Base-by-base conservation (phyloP, 2,329 filamentous ascomycete genomes). In the Pyrenochaeta sp. region DNA sequence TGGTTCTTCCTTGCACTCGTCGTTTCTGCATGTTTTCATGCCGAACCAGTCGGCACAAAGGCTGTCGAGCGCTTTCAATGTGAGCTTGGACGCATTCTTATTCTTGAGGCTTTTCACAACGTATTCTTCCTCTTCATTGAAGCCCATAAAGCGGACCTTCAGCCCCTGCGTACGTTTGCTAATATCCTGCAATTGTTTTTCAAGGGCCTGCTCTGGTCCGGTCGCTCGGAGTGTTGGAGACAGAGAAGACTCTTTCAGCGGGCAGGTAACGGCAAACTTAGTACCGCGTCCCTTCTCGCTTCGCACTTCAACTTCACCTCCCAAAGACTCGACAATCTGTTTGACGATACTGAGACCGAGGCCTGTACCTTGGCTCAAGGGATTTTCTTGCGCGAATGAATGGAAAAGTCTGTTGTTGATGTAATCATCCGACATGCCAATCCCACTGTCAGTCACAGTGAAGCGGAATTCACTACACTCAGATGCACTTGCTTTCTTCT, bases 391-490 rank as follows among this genome's bases (percentile, higher is more conserved):
- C 2, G 69, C 66, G 35, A 73, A 73, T 2, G 71, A 71, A 24
- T 68, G 66, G 46, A 68, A 73, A 0, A 72, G 51, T 29, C 65
- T 59, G 24, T 64, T 61, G 43, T 68, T 61, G 27, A 72, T 56
- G 35, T 71, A 73, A 23, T 72, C 67, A 26, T 69, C 59, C 1
- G 68, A 71, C 67, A 73, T 73, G 3, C 71, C 71, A 18, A 69
- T 70, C n/a, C 71, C 71, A 11, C 69, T 71, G 22, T 73, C 71
- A 11, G 60, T 61, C 6, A 72, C 63, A 2, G 63, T 68, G 18
- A 71, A 60, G 7, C 59, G 51, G 34, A 67, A 54, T 18, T 69
- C 63, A 19, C 59, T 55, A 23, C 50, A 49, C 5, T 66, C 62
- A 13, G 41, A 35, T 9, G 51, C 7, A 9, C 46, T 51, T 3